Evolutionary conservation across 345 rosid species (phyloP).

Genomic region (Pistacia vera): DNA sequence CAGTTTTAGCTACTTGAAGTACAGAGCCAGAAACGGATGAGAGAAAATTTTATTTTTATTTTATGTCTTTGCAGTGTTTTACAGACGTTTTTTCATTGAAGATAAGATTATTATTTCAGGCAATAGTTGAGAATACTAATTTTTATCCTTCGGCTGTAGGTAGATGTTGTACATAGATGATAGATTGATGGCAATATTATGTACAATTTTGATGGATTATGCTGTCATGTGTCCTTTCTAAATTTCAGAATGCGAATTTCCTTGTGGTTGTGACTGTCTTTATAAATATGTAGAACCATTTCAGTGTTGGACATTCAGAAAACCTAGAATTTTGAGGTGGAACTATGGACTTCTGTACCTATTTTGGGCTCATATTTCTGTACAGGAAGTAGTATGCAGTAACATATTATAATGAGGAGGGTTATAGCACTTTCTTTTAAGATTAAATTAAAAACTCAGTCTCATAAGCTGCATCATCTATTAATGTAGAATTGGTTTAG

Average conservation of each 20-base stretch:
- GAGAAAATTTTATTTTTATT: neutral
- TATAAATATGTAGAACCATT: neutral
- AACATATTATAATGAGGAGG: too few relatives aligned
- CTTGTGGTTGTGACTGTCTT: neutral
- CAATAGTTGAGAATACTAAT: neutral
- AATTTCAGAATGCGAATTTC: neutral
- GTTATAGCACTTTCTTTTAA: too few relatives aligned
- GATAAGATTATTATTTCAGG: neutral
- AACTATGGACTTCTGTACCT: neutral
- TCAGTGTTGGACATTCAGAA: neutral
- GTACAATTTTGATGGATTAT: neutral
- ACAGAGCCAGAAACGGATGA: neutral
- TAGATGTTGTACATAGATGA: neutral
- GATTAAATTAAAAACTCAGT: too few relatives aligned
- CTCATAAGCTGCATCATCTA: neutral
- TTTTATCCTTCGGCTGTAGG: neutral
- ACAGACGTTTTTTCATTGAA: too few relatives aligned
- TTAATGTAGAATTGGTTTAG: neutral
- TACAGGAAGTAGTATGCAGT: too few relatives aligned
- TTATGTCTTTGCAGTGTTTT: neutral
- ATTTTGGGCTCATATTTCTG: neutral
- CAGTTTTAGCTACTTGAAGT: neutral
- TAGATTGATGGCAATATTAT: neutral
- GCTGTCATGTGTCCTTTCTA: neutral
- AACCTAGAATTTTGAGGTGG: neutral